Percentiles rank a stretch among this genome's conserved stretches.
Conservation (phyloP, 2,329 filamentous ascomycete species). For the Verticillium longisporum region DNA sequence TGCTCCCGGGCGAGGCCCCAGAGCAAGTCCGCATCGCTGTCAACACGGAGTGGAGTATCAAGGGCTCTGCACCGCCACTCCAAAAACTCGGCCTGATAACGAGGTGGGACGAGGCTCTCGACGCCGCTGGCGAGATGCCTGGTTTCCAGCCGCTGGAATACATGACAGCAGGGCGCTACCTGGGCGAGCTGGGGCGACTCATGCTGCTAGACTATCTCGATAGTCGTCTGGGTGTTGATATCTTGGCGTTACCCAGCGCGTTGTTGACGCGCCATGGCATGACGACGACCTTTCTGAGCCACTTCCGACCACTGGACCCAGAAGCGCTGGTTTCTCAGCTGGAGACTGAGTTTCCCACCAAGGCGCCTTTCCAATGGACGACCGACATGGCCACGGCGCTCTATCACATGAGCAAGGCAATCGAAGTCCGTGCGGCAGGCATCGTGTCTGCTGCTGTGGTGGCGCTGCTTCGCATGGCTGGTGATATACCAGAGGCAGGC, state of each 20-base stretch:
- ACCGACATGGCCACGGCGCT: conserved; percentile 50
- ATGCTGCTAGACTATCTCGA: conserved; percentile 61
- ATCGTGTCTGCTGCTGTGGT: conserved; percentile 68
- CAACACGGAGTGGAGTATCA: conserved; percentile 82
- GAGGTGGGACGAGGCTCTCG: conserved; percentile 63
- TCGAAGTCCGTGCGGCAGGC: conserved; percentile 66
- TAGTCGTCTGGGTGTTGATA: conserved; percentile 28
- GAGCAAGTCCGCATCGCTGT: conserved; percentile 62
- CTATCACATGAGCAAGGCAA: conserved; percentile 60
- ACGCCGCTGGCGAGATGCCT: conserved; percentile 58
- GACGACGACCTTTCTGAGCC: conserved; percentile 67
- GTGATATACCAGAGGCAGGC: conserved; percentile 45
- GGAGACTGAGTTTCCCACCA: conserved; percentile 43
- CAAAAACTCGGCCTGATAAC: conserved; percentile 57
- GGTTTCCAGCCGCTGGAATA: conserved; percentile 81
- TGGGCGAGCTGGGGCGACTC: conserved; percentile 69
- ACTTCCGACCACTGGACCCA: conserved; percentile 51
- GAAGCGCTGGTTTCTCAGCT: conserved; percentile 38
- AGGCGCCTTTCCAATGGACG: conserved; percentile 53
- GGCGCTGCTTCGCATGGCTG: conserved; percentile 61
- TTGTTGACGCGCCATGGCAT: conserved; percentile 55
- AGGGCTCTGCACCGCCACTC: conserved; percentile 64
- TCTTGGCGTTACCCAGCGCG: conserved; percentile 43
- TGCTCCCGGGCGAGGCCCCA: conserved; percentile 35
- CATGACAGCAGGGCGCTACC: conserved; percentile 73